Evolutionary conservation across 345 rosid species (phyloP), one percentile per base, ranked within the genome.

Genomic region (Diplotaxis tenuifolia): DNA sequence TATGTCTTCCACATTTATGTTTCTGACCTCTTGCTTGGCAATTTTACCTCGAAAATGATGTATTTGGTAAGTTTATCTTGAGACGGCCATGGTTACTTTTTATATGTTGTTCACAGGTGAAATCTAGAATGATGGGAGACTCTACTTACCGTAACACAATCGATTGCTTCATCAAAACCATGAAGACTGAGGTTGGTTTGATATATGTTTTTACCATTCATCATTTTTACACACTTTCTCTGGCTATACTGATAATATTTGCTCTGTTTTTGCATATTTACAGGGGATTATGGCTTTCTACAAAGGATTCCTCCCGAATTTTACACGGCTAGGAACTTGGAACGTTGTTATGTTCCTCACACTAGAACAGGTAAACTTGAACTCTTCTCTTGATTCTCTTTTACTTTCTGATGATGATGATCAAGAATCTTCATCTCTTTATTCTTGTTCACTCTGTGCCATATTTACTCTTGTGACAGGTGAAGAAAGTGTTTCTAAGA

Each of bases 101-200:
- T 63, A 19, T 12, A 70, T 70, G 67, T 70, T 84, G 70, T 74
- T 82, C 68, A 5, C 85, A 92, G 99, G 96, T 95, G 67, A 95
- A 95, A 85, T 95, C 99, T 5, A 87, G 99, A 81, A 95, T 95
- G 99, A 90, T 95, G 97, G 99, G 99, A 62, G 99, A 95, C 79
- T 81, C 97, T 57, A 83, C 91, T 71, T 92, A 88, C 85, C 89
- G 76, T 71, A 95, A 79, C 83, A 95, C 99, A 40, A 32, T 90
- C 4, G 99, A 95, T 77, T 95, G 99, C 82, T 92, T 95, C 78
- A 32, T 88, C 74, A 95, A 85, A 83, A 95, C 99, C 34, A 67
- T 88, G 89, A 90, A 85, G 82, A 83, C 84, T 18, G 99, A 95
- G 91, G 99, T 42, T 42, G 8, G 8, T 70, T 70, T 0, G n/a